phyloP scores from a whole-genome alignment of 2,329 filamentous ascomycete genomes.

The Colletotrichum orbiculare region DNA sequence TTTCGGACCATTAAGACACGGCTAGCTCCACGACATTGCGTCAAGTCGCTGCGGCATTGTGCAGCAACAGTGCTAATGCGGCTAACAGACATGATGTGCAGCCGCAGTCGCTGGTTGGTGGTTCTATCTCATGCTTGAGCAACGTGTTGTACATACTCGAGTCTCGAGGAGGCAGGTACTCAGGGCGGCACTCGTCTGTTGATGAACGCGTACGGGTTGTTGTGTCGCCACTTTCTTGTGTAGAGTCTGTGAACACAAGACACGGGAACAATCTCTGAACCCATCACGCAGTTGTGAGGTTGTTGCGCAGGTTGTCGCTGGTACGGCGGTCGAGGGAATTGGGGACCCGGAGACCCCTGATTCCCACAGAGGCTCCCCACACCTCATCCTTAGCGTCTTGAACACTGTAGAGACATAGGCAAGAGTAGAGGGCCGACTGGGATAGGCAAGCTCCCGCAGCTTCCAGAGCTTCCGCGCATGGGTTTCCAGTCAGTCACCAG shows the following conservation, averaged over 20 bases:
- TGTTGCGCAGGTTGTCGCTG: constrained; percentile 10
- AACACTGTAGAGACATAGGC: background rate
- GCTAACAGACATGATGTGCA: background rate
- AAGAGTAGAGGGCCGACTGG: constrained; percentile 11
- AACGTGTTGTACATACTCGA: too few relatives aligned
- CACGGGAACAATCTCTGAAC: too few relatives aligned
- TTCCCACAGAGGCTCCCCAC: constrained; percentile 13
- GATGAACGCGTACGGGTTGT: too few relatives aligned
- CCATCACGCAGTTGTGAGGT: too few relatives aligned
- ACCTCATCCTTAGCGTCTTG: constrained; percentile 23
- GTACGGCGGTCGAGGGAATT: constrained; percentile 1
- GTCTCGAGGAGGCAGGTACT: too few relatives aligned
- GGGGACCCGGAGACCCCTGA: constrained; percentile 10
- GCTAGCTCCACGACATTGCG: constrained; percentile 17
- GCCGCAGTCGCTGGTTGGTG: too few relatives aligned
- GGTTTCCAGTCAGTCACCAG: background rate
- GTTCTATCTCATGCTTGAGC: too few relatives aligned
- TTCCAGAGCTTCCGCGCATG: constrained; percentile 26
- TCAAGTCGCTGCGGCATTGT: constrained; percentile 5
- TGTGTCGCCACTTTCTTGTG: too few relatives aligned
- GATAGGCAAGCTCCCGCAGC: constrained; percentile 26
- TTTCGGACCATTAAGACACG: constrained; percentile 20
- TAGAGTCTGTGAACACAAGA: too few relatives aligned
- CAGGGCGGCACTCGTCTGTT: too few relatives aligned
- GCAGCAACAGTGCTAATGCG: background rate